phyloP scores from a whole-genome alignment of 2,329 filamentous ascomycete genomes.

The Colletotrichum sp. region DNA sequence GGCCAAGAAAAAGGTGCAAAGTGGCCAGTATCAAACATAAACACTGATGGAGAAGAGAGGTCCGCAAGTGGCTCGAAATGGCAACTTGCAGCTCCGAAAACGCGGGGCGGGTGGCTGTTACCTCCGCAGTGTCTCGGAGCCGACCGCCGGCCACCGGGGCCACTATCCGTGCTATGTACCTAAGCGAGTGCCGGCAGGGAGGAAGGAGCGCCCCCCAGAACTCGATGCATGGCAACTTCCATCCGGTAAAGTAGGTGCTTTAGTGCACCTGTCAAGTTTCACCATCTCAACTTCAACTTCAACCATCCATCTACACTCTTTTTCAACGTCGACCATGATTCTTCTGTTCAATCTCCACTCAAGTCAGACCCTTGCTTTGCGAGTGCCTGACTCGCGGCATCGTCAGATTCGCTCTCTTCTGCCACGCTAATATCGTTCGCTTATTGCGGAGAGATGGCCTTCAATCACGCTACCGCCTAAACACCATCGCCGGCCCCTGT shows the following conservation, averaged over 20 bases:
- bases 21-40: neutral
- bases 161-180: neutral
- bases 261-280: neutral
- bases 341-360: neutral
- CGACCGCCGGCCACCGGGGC: neutral
- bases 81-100: neutral
- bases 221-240: neutral
- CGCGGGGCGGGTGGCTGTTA: neutral
- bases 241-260: neutral
- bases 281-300: neutral
- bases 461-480: neutral
- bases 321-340: neutral
- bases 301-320: neutral
- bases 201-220: neutral
- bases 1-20: neutral
- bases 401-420: neutral
- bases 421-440: neutral
- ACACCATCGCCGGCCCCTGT: neutral
- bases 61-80: neutral
- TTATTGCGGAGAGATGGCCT: neutral
- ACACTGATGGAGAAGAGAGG: neutral
- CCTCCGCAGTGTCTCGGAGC: constrained; percentile 2
- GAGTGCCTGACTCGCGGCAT: constrained; percentile 6
- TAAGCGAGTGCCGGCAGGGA: neutral
- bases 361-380: neutral